phyloP scores from a whole-genome alignment of 768 basidiomycete genomes.

The Wakefieldia striispora region DNA sequence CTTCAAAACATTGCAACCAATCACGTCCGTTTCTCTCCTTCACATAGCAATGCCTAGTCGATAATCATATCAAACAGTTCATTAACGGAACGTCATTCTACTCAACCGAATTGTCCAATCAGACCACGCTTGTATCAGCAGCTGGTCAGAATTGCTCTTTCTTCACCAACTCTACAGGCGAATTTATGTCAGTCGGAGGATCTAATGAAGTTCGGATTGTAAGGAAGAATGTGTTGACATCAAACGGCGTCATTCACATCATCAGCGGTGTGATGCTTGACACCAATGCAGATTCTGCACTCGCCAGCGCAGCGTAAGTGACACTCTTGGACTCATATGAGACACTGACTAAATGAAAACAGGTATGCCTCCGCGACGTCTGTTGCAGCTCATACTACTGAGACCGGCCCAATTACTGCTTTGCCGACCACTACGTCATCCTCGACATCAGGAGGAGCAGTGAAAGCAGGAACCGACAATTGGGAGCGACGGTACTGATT shows the following conservation, averaged over 20 bases:
- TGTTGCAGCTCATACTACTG: conserved; percentile 37
- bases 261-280: conserved; percentile 54
- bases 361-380: conserved; percentile 50
- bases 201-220: conserved; percentile 51
- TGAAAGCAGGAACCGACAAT: not conserved
- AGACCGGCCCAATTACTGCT: conserved; percentile 42
- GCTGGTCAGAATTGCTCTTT: conserved; percentile 55
- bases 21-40: conserved; percentile 44
- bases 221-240: conserved; percentile 54
- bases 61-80: conserved; percentile 34
- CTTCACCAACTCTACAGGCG: conserved; percentile 53
- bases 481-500: conserved; percentile 4
- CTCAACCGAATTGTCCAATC: conserved; percentile 46
- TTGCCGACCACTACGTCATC: conserved; percentile 3
- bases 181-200: conserved; percentile 48
- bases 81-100: conserved; percentile 71
- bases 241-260: conserved; percentile 70
- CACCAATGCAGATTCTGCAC: conserved; percentile 37
- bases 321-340: not conserved
- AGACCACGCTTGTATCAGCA: conserved; percentile 46
- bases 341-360: not conserved
- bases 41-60: not conserved
- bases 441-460: not conserved
- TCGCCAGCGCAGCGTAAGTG: conserved; percentile 56
- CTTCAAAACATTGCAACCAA: conserved; percentile 49